Percentiles rank a stretch among this genome's conserved stretches.
Conservation (phyloP, 495 filamentous ascomycete species). For the Trichoderma parareesei region DNA sequence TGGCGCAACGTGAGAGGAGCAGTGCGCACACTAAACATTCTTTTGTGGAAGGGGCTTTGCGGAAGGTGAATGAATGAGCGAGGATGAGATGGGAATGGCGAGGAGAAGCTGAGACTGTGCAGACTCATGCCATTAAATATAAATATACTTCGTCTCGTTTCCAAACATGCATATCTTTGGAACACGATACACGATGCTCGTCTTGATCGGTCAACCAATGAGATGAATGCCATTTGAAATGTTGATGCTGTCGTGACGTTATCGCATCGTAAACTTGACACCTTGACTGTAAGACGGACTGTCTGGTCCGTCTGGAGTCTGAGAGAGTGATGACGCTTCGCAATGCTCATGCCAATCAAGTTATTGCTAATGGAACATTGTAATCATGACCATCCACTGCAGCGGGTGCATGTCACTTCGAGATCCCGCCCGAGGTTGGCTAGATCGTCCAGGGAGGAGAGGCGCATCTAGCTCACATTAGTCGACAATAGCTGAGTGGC, state of each 20-base stretch:
- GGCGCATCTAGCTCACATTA: too few relatives aligned
- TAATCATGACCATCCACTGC: too few relatives aligned
- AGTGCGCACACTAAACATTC: neutral
- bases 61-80: neutral
- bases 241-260: neutral
- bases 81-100: neutral
- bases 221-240: neutral
- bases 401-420: too few relatives aligned
- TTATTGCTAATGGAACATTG: too few relatives aligned
- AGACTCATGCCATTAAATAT: neutral
- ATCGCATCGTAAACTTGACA: neutral
- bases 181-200: neutral
- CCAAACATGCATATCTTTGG: neutral
- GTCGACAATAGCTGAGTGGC: too few relatives aligned
- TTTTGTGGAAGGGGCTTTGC: neutral
- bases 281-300: neutral
- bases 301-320: too few relatives aligned
- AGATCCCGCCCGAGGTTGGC: too few relatives aligned
- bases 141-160: neutral
- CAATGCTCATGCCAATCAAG: too few relatives aligned
- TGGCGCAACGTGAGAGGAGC: neutral
- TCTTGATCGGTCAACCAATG: neutral
- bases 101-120: neutral
- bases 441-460: too few relatives aligned
- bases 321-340: too few relatives aligned